Conservation (phyloP, 345 rosid species). For the Hibiscus tridactylites region DNA sequence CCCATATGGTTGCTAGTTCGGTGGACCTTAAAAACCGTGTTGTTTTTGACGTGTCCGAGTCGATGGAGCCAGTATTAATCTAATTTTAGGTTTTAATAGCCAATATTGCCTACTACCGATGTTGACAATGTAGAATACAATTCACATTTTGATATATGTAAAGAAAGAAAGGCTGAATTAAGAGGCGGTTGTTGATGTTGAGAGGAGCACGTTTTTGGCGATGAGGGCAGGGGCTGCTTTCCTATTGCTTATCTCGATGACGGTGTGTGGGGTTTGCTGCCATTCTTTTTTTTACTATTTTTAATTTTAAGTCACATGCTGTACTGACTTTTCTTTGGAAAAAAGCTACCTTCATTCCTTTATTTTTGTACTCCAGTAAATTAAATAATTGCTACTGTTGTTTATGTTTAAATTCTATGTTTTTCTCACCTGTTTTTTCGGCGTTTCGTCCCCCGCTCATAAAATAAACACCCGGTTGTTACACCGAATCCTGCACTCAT, state of each 20-base stretch:
- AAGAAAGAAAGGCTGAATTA: background rate
- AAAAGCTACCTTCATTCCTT: too few relatives aligned
- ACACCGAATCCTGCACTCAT: too few relatives aligned
- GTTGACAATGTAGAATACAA: background rate
- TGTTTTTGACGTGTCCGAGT: background rate
- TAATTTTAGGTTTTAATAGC: background rate
- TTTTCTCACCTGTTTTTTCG: background rate
- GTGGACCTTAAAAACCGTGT: background rate
- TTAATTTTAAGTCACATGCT: background rate
- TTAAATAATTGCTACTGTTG: too few relatives aligned
- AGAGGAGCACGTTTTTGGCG: conserved; percentile 1
- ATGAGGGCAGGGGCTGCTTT: background rate
- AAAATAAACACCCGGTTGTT: background rate
- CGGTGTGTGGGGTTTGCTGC: background rate
- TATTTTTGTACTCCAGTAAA: too few relatives aligned
- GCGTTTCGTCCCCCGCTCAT: background rate
- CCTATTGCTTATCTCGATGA: background rate
- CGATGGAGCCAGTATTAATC: background rate
- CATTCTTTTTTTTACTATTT: background rate
- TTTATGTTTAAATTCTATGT: background rate
- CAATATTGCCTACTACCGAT: background rate
- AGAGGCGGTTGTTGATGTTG: background rate
- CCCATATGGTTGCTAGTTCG: conserved; percentile 23
- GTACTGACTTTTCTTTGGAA: background rate
- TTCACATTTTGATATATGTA: background rate